Evolutionary conservation across 73 alveolate genomes (phyloP).

Genomic region (Durusdinium trenchii): DNA sequence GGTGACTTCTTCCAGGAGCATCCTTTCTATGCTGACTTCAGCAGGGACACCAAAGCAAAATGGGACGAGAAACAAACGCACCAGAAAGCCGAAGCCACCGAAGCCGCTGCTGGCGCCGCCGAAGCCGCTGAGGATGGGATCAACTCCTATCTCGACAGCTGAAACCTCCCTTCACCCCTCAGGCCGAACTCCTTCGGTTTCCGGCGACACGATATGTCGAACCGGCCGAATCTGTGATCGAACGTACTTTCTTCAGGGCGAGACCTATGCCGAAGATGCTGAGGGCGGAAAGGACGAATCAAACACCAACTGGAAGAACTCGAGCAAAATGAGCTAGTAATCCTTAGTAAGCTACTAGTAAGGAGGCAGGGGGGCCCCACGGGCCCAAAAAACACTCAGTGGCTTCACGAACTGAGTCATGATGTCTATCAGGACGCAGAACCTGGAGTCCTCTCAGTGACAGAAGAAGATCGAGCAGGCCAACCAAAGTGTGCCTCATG

Average conservation of each 20-base stretch:
- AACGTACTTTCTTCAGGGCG: slow-evolving; percentile 14
- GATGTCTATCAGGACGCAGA: slow-evolving; percentile 50
- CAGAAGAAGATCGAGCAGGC: slow-evolving; percentile 80
- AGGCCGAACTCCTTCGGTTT: slow-evolving; percentile 35
- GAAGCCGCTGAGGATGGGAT: slow-evolving; percentile 60
- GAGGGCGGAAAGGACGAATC: slow-evolving; percentile 93
- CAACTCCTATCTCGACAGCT: slow-evolving; percentile 69
- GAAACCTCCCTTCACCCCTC: slow-evolving; percentile 76
- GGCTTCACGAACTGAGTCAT: no score
- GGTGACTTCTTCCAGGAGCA: slow-evolving; percentile 34
- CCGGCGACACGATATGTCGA: not conserved
- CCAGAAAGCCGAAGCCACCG: not conserved
- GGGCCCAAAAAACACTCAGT: no score
- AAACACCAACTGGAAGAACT: not conserved
- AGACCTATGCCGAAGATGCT: slow-evolving; percentile 92
- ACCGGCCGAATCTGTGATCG: not conserved
- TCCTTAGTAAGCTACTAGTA: not conserved
- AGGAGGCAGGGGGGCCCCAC: no score
- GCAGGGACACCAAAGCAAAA: not conserved
- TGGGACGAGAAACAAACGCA: no score
- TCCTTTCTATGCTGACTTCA: slow-evolving; percentile 73
- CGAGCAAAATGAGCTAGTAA: not conserved
- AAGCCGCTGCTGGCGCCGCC: not conserved
- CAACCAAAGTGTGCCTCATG: no score
- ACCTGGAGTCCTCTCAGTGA: slow-evolving; percentile 61